Base-by-base conservation (phyloP, 1,284 basidiomycete species). In the Cystobasidiaceae sp. region DNA sequence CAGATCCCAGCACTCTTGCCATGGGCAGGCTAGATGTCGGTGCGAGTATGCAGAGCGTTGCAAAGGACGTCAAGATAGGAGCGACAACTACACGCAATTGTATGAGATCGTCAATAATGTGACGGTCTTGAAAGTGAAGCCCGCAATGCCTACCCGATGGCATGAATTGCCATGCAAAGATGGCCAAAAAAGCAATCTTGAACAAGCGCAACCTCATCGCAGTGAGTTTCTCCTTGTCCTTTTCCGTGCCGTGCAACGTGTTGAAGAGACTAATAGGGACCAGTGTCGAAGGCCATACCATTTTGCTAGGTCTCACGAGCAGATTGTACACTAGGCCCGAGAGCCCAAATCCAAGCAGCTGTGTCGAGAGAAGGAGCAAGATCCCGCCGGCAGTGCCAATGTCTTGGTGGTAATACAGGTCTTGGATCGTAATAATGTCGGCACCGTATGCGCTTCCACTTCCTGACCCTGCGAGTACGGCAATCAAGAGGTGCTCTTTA, bases 261-360 rank as follows among this genome's bases (percentile, higher is more conserved):
- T 77, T 74, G 64, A 76, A 77, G 51, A 77, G 73, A 17, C 75
- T 75, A 19, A 78, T 70, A 1, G 76, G 70, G 15, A 78, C 77
- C 17, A 78, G 67, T 9, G 75, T 67, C 34, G 70, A 63, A 1
- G 72, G 71, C 61, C 71, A 76, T 23, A 77, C 65, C 75, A 75
- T 76, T 27, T 69, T 71, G 1, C 74, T 73, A 2, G 76, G 75
- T 27, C 76, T 73, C 4, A 78, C 70, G 25, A 77, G 62, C 25
- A 67, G 34, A 23, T 58, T 56, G 23, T 76, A 76, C 34, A 77
- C 75, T n/a, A 74, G 30, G 67, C 81, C 81, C 9, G 79, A 79
- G 4, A 82, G 72, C 0, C 81, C 81, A 59, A 82, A 82, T 3
- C 81, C 82, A 32, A 82, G 79, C 49, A 81, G 76, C 70, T 83